Evolutionary conservation across 2,329 filamentous ascomycete species (phyloP).

Genomic region (Fusarium sp.): DNA sequence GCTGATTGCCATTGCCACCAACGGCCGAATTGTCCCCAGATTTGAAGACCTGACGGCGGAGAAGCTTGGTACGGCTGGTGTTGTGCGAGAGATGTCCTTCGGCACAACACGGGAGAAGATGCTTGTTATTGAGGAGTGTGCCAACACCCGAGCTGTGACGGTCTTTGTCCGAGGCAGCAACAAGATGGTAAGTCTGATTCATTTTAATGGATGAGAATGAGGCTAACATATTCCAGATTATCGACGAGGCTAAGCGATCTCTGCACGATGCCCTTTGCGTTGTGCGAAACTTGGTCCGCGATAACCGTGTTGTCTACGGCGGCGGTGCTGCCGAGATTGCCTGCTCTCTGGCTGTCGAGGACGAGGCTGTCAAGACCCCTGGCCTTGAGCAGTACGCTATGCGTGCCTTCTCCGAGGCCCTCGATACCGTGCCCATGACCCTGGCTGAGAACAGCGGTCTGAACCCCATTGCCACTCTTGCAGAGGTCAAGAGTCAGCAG

Average conservation of each 20-base stretch:
- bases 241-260: slow-evolving; percentile 97
- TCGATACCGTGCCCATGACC: slow-evolving; percentile 94
- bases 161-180: slow-evolving; percentile 97
- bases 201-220: background rate
- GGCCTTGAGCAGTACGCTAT: slow-evolving; percentile 99
- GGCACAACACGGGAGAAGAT: slow-evolving; percentile 99
- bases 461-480: slow-evolving; percentile 94
- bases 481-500: slow-evolving; percentile 95
- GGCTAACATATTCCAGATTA: slow-evolving; percentile 72
- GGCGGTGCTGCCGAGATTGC: slow-evolving; percentile 97
- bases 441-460: slow-evolving; percentile 97
- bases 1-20: slow-evolving; percentile 97
- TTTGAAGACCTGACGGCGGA: slow-evolving; percentile 93
- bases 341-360: slow-evolving; percentile 94
- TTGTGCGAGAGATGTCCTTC: slow-evolving; percentile 95
- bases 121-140: slow-evolving; percentile 99
- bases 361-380: slow-evolving; percentile 91
- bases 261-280: slow-evolving; percentile 98
- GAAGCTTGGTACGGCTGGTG: slow-evolving; percentile 89
- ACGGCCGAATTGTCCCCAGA: slow-evolving; percentile 94
- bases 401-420: slow-evolving; percentile 95
- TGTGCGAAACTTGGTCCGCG: slow-evolving; percentile 92
- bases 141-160: slow-evolving; percentile 95
- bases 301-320: slow-evolving; percentile 97
- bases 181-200: slow-evolving; percentile 82